phyloP scores from a whole-genome alignment of 139 green algal species.

The Volvox africanus region DNA sequence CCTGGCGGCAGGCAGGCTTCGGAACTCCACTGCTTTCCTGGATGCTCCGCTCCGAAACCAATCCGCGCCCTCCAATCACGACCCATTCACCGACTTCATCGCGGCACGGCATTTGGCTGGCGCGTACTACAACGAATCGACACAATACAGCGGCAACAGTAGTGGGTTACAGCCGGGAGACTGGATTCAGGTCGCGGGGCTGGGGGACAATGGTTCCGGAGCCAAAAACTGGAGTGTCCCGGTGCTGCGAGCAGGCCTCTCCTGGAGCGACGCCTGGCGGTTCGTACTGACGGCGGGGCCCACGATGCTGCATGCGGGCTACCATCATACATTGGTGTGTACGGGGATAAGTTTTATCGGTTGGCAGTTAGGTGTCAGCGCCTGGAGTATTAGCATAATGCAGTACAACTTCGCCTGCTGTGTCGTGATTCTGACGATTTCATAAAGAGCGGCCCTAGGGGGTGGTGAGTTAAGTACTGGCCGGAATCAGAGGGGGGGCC shows the following conservation, averaged over 20 bases:
- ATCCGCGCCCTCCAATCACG: conserved; percentile 22
- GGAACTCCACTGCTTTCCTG: not conserved
- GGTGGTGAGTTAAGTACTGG: not conserved
- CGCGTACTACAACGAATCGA: conserved; percentile 11
- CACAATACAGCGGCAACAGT: not conserved
- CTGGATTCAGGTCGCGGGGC: not conserved
- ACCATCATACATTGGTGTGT: conserved; percentile 29
- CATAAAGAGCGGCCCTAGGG: not conserved
- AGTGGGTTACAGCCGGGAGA: not conserved
- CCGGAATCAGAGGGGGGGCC: no score
- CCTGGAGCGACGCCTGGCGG: conserved; percentile 34
- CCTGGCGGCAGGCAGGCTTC: not conserved
- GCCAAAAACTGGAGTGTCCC: not conserved
- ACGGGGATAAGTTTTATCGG: not conserved
- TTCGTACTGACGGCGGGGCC: conserved; percentile 15
- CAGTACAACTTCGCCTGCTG: no score
- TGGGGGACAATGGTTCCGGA: not conserved
- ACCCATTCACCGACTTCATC: conserved; percentile 24
- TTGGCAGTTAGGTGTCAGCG: not conserved
- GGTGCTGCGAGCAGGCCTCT: conserved; percentile 4
- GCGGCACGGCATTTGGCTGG: conserved; percentile 16
- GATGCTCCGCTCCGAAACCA: not conserved
- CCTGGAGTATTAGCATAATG: no score
- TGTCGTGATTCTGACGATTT: no score
- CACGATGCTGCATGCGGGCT: conserved; percentile 6